Evolutionary conservation across 2,329 filamentous ascomycete genomes (phyloP), one percentile per base, ranked within the genome.

Genomic region (Rachicladosporium sp.): DNA sequence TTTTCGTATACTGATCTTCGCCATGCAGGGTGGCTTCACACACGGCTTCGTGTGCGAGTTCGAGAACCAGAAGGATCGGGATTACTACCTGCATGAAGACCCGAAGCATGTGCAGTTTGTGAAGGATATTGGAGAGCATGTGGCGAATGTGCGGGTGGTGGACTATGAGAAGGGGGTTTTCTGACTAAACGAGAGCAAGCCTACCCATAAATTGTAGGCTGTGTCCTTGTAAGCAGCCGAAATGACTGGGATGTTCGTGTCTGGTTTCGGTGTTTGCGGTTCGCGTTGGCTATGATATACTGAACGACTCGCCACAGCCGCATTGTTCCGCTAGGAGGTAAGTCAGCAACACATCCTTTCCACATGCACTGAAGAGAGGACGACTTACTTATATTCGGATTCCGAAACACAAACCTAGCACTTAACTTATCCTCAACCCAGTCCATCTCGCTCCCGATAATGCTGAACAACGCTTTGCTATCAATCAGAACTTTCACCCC

Each of bases 361-460:
- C 15, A 19, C 15, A 23, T 8, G 31, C n/a, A 11, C 4, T 15
- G 21, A 21, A 12, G 9, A 10, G 13, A 23, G 19, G 31, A 29
- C 13, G 19, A 79, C 88, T 76, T 68, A 94, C 88, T 98, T 59
- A 96, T 96, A 57, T 98, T 98, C 2, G 91, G 91, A 60, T 98
- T 98, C 59, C 77, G 80, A 66, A 98, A 98, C 37, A 94, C 79
- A 62, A 98, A 98, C 48, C 84, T 73, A 62, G 88, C 76, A 60
- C 82, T 93, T 48, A 98, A 66, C 67, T 93, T 94, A 54, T 96
- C 91, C 64, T 96, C 88, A 8, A 89, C 73, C 88, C 89, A 98
- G 58, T 98, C 91, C 91, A 98, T 98, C 66, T 96, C 89, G 57
- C 83, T 94, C 4, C 91, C 91, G 53, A 98, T 95, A 39, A 98